phyloP scores from a whole-genome alignment of 2,329 filamentous ascomycete genomes.

The Karstenula rhodostoma region DNA sequence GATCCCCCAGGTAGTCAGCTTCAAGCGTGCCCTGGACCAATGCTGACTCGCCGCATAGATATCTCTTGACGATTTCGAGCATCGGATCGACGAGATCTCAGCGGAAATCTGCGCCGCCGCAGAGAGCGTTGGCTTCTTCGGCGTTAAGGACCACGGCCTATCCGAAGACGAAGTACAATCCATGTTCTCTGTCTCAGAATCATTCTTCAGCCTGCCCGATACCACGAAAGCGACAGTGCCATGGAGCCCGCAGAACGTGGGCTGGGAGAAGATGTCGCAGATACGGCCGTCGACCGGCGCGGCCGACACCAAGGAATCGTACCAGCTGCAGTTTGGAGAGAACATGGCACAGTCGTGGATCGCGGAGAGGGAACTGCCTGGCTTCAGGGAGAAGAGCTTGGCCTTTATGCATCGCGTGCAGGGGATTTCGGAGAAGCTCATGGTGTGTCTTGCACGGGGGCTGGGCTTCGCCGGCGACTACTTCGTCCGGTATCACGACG shows the following conservation, averaged over 20 bases:
- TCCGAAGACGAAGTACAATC: constrained; percentile 55
- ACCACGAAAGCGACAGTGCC: constrained; percentile 61
- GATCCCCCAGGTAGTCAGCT: constrained; percentile 5
- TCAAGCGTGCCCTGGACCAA: background rate
- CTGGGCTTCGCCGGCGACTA: constrained; percentile 63
- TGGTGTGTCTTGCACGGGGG: constrained; percentile 63
- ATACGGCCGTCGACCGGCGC: constrained; percentile 65
- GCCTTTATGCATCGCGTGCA: constrained; percentile 63
- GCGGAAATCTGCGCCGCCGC: constrained; percentile 59
- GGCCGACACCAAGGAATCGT: constrained; percentile 66
- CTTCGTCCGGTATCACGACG: constrained; percentile 53
- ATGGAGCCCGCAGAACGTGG: constrained; percentile 62
- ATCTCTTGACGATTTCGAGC: constrained; percentile 60
- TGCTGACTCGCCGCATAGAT: constrained; percentile 31
- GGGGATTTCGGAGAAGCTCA: constrained; percentile 60
- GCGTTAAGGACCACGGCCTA: constrained; percentile 62
- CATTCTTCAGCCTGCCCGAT: constrained; percentile 63
- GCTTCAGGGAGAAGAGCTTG: constrained; percentile 55
- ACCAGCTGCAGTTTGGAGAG: constrained; percentile 66
- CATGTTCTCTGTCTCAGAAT: constrained; percentile 58
- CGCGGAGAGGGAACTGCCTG: constrained; percentile 54
- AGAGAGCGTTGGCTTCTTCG: constrained; percentile 66
- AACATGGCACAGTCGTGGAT: constrained; percentile 62
- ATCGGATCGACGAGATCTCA: constrained; percentile 61
- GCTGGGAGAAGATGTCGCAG: constrained; percentile 67